phyloP scores from a whole-genome alignment of 2,329 filamentous ascomycete species.

The Anthostomella pinea region DNA sequence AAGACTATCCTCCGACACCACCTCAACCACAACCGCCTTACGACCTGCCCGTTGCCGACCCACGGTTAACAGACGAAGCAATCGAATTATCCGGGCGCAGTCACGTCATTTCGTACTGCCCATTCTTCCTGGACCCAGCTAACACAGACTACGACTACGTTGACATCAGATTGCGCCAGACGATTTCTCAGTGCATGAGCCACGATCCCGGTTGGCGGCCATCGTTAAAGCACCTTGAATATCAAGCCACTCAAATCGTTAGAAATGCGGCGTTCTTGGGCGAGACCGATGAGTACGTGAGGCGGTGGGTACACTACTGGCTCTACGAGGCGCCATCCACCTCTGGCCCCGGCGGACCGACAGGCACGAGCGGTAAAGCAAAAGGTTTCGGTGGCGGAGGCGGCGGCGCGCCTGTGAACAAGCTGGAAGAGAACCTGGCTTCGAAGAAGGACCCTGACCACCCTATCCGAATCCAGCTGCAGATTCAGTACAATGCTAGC shows the following conservation, averaged over 20 bases:
- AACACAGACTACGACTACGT: constrained; percentile 10
- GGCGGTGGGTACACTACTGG: constrained; percentile 15
- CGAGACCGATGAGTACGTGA: constrained; percentile 15
- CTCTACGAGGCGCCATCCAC: constrained; percentile 13
- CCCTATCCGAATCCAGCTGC: not conserved
- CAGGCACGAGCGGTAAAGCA: not conserved
- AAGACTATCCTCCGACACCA: constrained; percentile 11
- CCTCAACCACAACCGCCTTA: constrained; percentile 20
- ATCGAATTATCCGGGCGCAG: not conserved
- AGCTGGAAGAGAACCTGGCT: not conserved
- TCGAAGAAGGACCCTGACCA: not conserved
- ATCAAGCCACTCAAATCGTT: constrained; percentile 10
- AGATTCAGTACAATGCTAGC: not conserved
- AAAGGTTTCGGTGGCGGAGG: too few relatives aligned
- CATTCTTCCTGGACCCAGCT: constrained; percentile 13
- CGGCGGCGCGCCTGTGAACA: not conserved
- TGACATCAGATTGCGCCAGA: constrained; percentile 15
- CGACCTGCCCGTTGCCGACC: not conserved
- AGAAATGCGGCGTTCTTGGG: not conserved
- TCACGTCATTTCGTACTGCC: constrained; percentile 21
- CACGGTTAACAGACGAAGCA: not conserved
- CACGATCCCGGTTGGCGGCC: constrained; percentile 21
- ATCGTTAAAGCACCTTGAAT: constrained; percentile 12
- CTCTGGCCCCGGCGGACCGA: too few relatives aligned
- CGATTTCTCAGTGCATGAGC: constrained; percentile 23